Conservation (phyloP, 495 filamentous ascomycete genomes). For the Tuber melanosporum region DNA sequence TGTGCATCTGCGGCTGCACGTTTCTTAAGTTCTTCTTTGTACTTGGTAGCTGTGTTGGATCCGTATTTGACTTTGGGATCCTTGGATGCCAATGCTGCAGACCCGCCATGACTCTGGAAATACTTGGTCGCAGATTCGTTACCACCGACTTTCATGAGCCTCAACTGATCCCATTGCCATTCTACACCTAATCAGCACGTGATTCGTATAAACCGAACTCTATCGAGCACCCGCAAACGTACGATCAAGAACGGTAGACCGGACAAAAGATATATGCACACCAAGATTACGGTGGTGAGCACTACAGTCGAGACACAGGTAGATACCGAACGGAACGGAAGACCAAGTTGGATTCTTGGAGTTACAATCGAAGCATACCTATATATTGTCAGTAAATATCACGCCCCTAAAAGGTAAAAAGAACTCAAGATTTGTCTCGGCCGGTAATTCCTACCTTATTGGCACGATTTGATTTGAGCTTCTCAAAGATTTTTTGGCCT, state of each 20-base stretch:
- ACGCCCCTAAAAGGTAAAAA: not conserved
- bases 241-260: slow-evolving; percentile 97
- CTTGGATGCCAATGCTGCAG: slow-evolving; percentile 87
- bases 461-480: slow-evolving; percentile 83
- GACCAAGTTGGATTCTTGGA: slow-evolving; percentile 98
- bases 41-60: slow-evolving; percentile 83
- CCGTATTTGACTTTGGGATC: slow-evolving; percentile 94
- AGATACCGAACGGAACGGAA: slow-evolving; percentile 94
- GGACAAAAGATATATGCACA: slow-evolving; percentile 95
- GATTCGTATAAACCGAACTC: not conserved
- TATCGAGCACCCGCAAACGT: slow-evolving; percentile 44
- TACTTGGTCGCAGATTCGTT: slow-evolving; percentile 98
- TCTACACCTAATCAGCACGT: slow-evolving; percentile 51
- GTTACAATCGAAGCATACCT: slow-evolving; percentile 97
- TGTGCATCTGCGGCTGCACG: slow-evolving; percentile 71
- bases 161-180: slow-evolving; percentile 99
- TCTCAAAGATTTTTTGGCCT: slow-evolving; percentile 96
- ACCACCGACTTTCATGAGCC: slow-evolving; percentile 96
- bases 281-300: slow-evolving; percentile 85
- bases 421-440: not conserved
- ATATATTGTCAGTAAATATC: slow-evolving; percentile 7
- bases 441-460: slow-evolving; percentile 65
- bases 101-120: slow-evolving; percentile 91
- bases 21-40: slow-evolving; percentile 88
- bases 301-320: slow-evolving; percentile 95